Percentiles rank a stretch among this genome's conserved stretches.
phyloP scores from a whole-genome alignment of 192 early-diverging fungal species.

The Polychytrium aggregatum region DNA sequence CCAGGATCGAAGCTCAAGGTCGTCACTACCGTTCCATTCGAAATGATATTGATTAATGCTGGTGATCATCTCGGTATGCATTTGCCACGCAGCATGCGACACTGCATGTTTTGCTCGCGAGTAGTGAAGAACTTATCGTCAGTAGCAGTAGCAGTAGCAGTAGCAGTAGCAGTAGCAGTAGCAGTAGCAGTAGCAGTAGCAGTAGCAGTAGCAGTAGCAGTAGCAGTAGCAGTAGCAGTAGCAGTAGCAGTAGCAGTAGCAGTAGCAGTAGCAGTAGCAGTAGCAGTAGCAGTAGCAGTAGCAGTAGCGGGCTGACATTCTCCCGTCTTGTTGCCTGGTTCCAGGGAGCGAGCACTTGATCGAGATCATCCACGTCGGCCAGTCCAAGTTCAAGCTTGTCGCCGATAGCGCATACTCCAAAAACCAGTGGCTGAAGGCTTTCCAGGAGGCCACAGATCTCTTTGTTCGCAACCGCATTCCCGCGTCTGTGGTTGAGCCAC shows the following conservation, averaged over 20 bases:
- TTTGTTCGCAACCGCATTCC: too few relatives aligned
- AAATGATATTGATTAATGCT: conserved; percentile 28
- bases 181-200: too few relatives aligned
- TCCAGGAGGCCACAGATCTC: conserved; percentile 25
- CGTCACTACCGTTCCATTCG: conserved; percentile 33
- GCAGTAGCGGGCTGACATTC: conserved; percentile 1
- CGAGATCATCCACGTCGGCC: conserved; percentile 27
- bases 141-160: too few relatives aligned
- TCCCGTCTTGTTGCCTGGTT: too few relatives aligned
- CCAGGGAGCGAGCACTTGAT: conserved; percentile 20
- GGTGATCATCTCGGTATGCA: neutral
- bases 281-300: neutral
- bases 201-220: too few relatives aligned
- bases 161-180: too few relatives aligned
- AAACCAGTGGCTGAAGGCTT: conserved; percentile 24
- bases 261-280: too few relatives aligned
- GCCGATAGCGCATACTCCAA: conserved; percentile 12
- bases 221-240: too few relatives aligned
- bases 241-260: too few relatives aligned
- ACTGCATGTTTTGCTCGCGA: too few relatives aligned
- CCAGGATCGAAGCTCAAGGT: conserved; percentile 38
- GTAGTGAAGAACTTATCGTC: too few relatives aligned
- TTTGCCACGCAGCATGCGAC: neutral
- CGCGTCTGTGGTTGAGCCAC: too few relatives aligned
- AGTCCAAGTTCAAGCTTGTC: conserved; percentile 13